Base-by-base conservation (phyloP, 768 basidiomycete genomes). In the Leccinum uliginosum region DNA sequence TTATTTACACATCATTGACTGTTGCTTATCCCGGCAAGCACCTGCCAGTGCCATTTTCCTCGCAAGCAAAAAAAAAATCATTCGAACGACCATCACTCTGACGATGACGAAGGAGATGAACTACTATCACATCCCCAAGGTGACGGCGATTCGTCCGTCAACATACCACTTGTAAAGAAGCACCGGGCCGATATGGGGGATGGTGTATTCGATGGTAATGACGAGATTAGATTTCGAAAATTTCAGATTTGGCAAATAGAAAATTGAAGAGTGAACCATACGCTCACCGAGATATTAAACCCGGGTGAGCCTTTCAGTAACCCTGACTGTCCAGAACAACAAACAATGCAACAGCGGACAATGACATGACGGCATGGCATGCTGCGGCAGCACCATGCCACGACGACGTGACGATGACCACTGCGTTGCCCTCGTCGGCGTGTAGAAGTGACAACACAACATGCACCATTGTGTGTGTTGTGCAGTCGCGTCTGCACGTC, bases 201-300 rank as follows among this genome's bases (percentile, higher is more conserved):
- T 0, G 85, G 87, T 38, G 78, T 84, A 8, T 94, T 91, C 65
- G 90, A 85, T 3, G 91, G 92, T 57, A 87, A 91, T 55, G 91
- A 92, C 11, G 61, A n/a, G n/a, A n/a, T n/a, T n/a, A 62, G 63
- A 64, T 78, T 26, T 76, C 76, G 19, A 71, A 73, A 49, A 66
- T n/a, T 35, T 77, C 79, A 45, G 71, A 74, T 32, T 66, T 76
- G 21, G 75, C 71, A 44, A 76, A 74, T 50, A 74, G 71, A 15
- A 64, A 62, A 24, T 69, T 64, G 3, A 71, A 76, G 59, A 65
- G 65, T 2, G 86, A 87, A 61, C 94, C 97, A 1, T 99, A 95
- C 70, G 96, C 96, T 1, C 97, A 99, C 73, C 80, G 97, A 54
- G 97, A 99, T 75, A 77, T 98, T 65, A 99, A 99, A 75, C 96